Base-by-base conservation (phyloP, 768 basidiomycete species). In the Amanita molliuscula region DNA sequence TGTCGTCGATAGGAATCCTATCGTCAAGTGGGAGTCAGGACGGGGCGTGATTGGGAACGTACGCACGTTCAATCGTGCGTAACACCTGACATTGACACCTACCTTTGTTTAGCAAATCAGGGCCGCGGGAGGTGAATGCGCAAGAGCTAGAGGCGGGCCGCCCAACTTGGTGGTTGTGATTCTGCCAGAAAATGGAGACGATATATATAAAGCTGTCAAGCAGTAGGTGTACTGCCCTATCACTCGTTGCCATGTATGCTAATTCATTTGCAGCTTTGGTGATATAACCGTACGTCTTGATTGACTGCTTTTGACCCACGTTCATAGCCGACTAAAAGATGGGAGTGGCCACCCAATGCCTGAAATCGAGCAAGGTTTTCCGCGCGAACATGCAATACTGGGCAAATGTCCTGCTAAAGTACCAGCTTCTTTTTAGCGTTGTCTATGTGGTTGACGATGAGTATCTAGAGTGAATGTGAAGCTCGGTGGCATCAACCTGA, bases 401-500 rank as follows among this genome's bases (percentile, higher is more conserved):
- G 61, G 86, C 86, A 0, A 91, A 91, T 53, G 82, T 90, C 0
- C 79, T 80, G 58, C 61, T 91, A 9, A 90, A 91, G 88, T 88
- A 54, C 44, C 80, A 65, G 6, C 26, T 21, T 16, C 15, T 34
- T 13, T 18, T 36, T 4, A 6, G 10, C 10, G 45, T 23, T 15
- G 7, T 10, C 45, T 41, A 6, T 45, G 25, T 36, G n/a, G 37
- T 28, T 13, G 23, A 48, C 33, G 20, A 36, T 34, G 4, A n/a
- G 13, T 6, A 16, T 33, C 13, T 48, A 90, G 88, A 60, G 72
- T 90, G 50, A 91, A 91, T 51, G 86, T 84, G 3, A 91, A 91
- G 62, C 73, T 91, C 0, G 88, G 88, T 3, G 88, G 89, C 0
- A 81, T 90, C 59, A 91, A 92, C 57, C 72, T 76, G 0, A 72